Base-by-base conservation (phyloP, 768 basidiomycete genomes). In the Tephrocybe sp. region DNA sequence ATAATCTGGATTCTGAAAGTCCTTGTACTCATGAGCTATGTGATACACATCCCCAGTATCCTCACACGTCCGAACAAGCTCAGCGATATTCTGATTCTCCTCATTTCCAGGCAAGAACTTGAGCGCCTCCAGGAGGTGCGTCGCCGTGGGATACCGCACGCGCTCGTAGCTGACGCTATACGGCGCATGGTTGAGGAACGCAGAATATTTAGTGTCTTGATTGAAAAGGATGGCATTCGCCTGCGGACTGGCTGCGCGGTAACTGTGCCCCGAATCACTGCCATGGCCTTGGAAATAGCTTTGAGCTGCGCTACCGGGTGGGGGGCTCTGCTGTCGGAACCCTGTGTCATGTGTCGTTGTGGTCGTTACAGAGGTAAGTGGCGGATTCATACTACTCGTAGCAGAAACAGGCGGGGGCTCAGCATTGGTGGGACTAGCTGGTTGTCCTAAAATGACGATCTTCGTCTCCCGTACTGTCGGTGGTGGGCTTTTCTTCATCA, bases 41-140 rank as follows among this genome's bases (percentile, higher is more conserved):
- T 64, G 65, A 57, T 73, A 74, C 3, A 79, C 69, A 0, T 72
- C 68, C n/a, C 57, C 58, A 10, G 71, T 62, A 30, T 69, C 60
- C 12, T 51, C 50, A 48, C 67, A 68, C 3, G n/a, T 43, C 22
- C 86, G 73, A 51, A 91, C 83, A 17, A 60, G 58, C 51, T 87
- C 83, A 9, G 82, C 82, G 20, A 86, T 57, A 0, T 78, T 74
- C 0, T 79, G 80, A n/a, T 31, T 43, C 9, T 52, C 38, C 0
- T 45, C 38, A 5, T 73, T 66, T 13, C 71, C 63, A 5, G 73
- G 72, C 33, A 81, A 61, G 65, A 82, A 92, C 61, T 86, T 87
- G 62, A 87, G 71, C 12, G 88, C 87, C 65, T 92, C 87, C 49
- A 82, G 76, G n/a, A 92, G 73, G 59, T 92, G 89, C 59, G 83